Conservation (phyloP, 768 basidiomycete species). For the Trametes punicea region DNA sequence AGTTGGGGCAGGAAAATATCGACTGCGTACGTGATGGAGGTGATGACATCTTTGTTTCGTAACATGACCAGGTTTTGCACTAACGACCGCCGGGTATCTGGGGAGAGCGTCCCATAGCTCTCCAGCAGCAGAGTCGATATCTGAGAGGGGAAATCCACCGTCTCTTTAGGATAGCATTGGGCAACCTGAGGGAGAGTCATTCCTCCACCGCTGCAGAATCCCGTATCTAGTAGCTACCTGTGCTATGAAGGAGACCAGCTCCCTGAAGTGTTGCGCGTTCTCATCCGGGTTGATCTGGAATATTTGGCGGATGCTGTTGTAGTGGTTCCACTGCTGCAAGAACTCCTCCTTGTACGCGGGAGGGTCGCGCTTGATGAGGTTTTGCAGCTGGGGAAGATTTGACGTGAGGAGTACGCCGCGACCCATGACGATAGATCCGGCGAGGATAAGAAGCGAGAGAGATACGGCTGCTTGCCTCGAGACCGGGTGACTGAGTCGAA, state of each 20-base stretch:
- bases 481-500: too few relatives aligned
- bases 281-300: slow-evolving; percentile 81
- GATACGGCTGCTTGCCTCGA: background rate
- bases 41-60: slow-evolving; percentile 87
- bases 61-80: slow-evolving; percentile 92
- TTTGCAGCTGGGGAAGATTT: slow-evolving; percentile 93
- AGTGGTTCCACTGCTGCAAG: slow-evolving; percentile 94
- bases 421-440: slow-evolving; percentile 36
- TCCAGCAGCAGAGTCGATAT: slow-evolving; percentile 76
- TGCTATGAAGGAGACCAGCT: slow-evolving; percentile 87
- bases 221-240: slow-evolving; percentile 52
- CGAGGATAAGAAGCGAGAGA: background rate
- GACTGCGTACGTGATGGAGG: slow-evolving; percentile 91
- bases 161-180: slow-evolving; percentile 90
- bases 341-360: slow-evolving; percentile 92
- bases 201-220: background rate
- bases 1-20: slow-evolving; percentile 11
- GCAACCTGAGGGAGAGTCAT: slow-evolving; percentile 53
- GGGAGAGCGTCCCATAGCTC: slow-evolving; percentile 66
- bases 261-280: slow-evolving; percentile 79
- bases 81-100: slow-evolving; percentile 80
- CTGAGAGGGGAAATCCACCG: slow-evolving; percentile 79
- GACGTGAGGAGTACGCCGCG: slow-evolving; percentile 78
- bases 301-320: slow-evolving; percentile 82
- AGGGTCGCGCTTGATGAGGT: slow-evolving; percentile 94